Conservation (phyloP, 306 rosid genomes). For the Castanea mollissima region DNA sequence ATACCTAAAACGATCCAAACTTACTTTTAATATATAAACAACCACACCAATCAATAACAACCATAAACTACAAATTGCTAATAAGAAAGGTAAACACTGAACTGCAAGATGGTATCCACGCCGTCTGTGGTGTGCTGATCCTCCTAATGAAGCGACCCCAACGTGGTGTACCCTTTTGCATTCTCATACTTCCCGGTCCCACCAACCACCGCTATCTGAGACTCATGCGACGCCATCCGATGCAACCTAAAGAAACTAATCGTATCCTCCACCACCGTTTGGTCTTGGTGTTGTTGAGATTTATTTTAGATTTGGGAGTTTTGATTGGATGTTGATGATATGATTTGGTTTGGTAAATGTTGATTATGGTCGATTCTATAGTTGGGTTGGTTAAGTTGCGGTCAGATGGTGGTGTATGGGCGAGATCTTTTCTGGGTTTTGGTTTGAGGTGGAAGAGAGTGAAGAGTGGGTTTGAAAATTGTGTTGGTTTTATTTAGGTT, state of each 20-base stretch:
- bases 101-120: slow-evolving; percentile 62
- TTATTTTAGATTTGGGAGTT: too few species aligned
- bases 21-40: background rate
- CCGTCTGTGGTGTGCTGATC: slow-evolving; percentile 78
- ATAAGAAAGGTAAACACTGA: slow-evolving; percentile 51
- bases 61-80: background rate
- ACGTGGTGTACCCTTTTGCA: slow-evolving; percentile 62
- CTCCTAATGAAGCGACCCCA: slow-evolving; percentile 64
- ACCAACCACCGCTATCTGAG: slow-evolving; percentile 72
- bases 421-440: too few species aligned
- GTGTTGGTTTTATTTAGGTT: too few species aligned
- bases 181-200: slow-evolving; percentile 84
- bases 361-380: too few species aligned
- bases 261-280: slow-evolving; percentile 52
- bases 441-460: too few species aligned
- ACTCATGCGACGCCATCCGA: slow-evolving; percentile 56
- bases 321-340: too few species aligned
- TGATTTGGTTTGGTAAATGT: too few species aligned
- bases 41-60: background rate
- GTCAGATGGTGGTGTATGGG: too few species aligned
- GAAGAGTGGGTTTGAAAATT: too few species aligned
- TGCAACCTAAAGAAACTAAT: slow-evolving; percentile 79
- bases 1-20: background rate
- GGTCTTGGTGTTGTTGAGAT: background rate
- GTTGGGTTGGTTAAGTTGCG: too few species aligned